Conservation (phyloP, 768 basidiomycete genomes). For the Hericium coralloides region DNA sequence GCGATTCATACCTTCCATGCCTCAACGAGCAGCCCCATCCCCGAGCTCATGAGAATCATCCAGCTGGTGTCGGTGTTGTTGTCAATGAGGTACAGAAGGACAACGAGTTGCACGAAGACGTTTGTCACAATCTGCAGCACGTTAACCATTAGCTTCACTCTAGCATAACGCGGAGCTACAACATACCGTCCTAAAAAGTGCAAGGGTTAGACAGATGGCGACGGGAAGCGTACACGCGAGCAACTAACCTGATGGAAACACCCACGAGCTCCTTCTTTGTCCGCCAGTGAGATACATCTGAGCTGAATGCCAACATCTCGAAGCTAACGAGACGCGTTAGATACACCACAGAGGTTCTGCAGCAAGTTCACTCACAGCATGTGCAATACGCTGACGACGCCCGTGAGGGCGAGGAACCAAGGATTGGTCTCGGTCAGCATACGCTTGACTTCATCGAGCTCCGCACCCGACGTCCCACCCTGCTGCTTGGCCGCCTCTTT, state of each 20-base stretch:
- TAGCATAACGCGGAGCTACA: neutral
- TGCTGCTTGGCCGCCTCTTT: slow-evolving; percentile 78
- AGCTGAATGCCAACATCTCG: slow-evolving; percentile 93
- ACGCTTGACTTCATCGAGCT: slow-evolving; percentile 92
- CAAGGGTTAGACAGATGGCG: neutral
- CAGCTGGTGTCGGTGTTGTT: slow-evolving; percentile 93
- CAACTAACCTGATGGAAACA: slow-evolving; percentile 76
- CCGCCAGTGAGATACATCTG: slow-evolving; percentile 92
- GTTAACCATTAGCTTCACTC: neutral
- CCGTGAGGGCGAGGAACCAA: slow-evolving; percentile 81
- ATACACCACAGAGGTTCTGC: slow-evolving; percentile 2
- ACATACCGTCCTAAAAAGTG: neutral
- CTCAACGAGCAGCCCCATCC: slow-evolving; percentile 75
- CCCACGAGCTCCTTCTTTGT: slow-evolving; percentile 92
- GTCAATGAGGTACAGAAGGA: slow-evolving; percentile 90
- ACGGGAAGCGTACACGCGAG: neutral
- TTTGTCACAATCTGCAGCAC: slow-evolving; percentile 69
- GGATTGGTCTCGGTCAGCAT: slow-evolving; percentile 88
- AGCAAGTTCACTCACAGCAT: slow-evolving; percentile 49
- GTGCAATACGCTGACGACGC: slow-evolving; percentile 79
- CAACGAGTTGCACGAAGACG: slow-evolving; percentile 85
- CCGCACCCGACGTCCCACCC: slow-evolving; percentile 49
- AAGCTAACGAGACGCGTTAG: slow-evolving; percentile 41
- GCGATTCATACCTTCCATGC: slow-evolving; percentile 75
- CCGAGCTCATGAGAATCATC: slow-evolving; percentile 93